Evolutionary conservation across 495 filamentous ascomycete genomes (phyloP), one percentile per base, ranked within the genome.

Genomic region (Lepraria neglecta): DNA sequence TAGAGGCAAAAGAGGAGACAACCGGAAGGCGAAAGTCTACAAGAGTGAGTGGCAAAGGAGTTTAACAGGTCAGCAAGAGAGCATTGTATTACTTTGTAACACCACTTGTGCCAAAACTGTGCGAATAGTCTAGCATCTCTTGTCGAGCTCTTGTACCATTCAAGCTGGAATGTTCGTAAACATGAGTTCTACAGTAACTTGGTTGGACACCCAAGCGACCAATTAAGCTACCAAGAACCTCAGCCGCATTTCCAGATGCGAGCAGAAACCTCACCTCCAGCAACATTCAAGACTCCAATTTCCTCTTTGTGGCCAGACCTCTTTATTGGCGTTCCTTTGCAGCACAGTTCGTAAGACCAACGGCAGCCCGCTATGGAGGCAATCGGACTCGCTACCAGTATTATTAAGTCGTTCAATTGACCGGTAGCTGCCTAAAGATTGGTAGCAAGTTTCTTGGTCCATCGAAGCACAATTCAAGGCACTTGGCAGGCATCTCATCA

Each of bases 41-140:
- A n/a, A 44, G 62, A 61, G 15, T 53, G 3, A 64, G 62, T n/a
- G 62, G 62, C 35, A 61, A 55, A 24, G 58, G 42, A 38, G 14
- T 15, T n/a, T 54, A 12, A 35, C 7, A 45, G 12, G 3, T 46
- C 27, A 28, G 43, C 6, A 24, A 7, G 14, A 35, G 35, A 42
- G 24, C 48, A 31, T 17, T n/a, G 17, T 11, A 17, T 48, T 48
- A 11, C 14, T 27, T 11, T 31, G 15, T 15, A 52, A 17, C 14
- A 52, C 31, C 6, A 52, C 31, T 31, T 3, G 27, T 31, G 10
- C 28, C 2, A 12, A 11, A 24, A 24, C 24, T 24, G 24, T 24
- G 24, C 24, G 24, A 24, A 24, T 24, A 24, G 24, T 1, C 24
- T 24, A 24, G 2, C 24, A 24, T 24, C 24, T 2, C 24, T 24